Evolutionary conservation across 495 filamentous ascomycete species (phyloP).

Genomic region (Aspergillus campestris): DNA sequence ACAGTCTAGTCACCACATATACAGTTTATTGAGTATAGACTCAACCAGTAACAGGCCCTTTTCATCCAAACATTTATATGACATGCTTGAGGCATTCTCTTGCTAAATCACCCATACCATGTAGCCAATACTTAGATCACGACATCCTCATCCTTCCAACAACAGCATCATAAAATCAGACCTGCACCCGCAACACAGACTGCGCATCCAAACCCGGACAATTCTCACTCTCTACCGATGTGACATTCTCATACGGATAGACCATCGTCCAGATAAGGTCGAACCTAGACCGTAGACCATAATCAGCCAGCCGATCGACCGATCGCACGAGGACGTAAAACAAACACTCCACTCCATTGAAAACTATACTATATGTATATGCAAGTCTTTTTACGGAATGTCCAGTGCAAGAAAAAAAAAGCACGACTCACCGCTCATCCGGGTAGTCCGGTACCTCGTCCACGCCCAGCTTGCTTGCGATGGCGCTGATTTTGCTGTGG

Average conservation of each 20-base stretch:
- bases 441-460: constrained; percentile 16
- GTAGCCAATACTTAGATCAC: no score
- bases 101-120: no score
- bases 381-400: no score
- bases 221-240: constrained; percentile 25
- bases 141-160: neutral
- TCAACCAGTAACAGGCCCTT: no score
- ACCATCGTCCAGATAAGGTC: constrained; percentile 44
- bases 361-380: no score
- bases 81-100: no score
- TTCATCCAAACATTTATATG: no score
- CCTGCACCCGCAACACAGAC: constrained; percentile 10
- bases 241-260: constrained; percentile 30
- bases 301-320: neutral
- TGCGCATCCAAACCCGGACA: constrained; percentile 35
- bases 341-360: no score
- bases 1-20: no score
- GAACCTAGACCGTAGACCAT: constrained; percentile 19
- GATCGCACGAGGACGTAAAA: no score
- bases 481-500: constrained; percentile 15
- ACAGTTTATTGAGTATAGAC: no score
- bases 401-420: neutral
- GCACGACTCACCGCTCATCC: constrained; percentile 17
- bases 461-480: constrained; percentile 14
- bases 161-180: constrained; percentile 2